These are phyloP conservation scores for Diospyros kaki DNA, from an alignment of 148 eudicot genomes.

Conservation along the genomic window DNA sequence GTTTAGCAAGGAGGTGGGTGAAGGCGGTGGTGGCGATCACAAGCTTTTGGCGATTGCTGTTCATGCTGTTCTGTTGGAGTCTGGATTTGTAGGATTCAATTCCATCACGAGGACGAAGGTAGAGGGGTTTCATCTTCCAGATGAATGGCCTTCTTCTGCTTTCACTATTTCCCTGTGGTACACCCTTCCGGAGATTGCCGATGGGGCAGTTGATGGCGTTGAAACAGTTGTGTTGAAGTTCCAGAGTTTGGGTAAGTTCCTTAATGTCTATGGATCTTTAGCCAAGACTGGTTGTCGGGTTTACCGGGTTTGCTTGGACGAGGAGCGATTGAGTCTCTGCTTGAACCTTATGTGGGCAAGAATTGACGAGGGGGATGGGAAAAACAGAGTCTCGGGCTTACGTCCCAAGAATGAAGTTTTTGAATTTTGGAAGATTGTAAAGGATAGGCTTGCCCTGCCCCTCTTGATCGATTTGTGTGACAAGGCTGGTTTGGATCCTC, in stretches of 20 bases:
- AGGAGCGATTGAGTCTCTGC: slow-evolving; percentile 46
- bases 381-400: slow-evolving; percentile 10
- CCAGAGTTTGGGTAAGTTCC: slow-evolving; percentile 55
- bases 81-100: slow-evolving; percentile 73
- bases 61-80: slow-evolving; percentile 74
- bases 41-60: slow-evolving; percentile 69
- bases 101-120: slow-evolving; percentile 29
- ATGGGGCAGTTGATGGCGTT: slow-evolving; percentile 10
- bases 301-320: slow-evolving; percentile 48
- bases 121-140: slow-evolving; percentile 50
- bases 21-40: slow-evolving; percentile 47
- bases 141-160: slow-evolving; percentile 54
- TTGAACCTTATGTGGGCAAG: slow-evolving; percentile 59
- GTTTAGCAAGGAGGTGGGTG: slow-evolving; percentile 65
- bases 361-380: slow-evolving; percentile 11
- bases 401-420: slow-evolving; percentile 58
- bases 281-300: slow-evolving; percentile 32
- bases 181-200: slow-evolving; percentile 56
- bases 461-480: slow-evolving; percentile 77
- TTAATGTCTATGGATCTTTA: slow-evolving; percentile 58
- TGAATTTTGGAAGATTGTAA: slow-evolving; percentile 73
- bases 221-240: slow-evolving; percentile 58
- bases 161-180: slow-evolving; percentile 52
- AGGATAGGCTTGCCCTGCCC: slow-evolving; percentile 77
- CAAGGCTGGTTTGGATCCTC: slow-evolving; percentile 52